Percentiles rank a stretch among this genome's conserved stretches.
These are phyloP conservation scores for Neopestalotiopsis clavispora DNA, from an alignment of 2,329 filamentous ascomycete genomes.

Conservation along the genomic window DNA sequence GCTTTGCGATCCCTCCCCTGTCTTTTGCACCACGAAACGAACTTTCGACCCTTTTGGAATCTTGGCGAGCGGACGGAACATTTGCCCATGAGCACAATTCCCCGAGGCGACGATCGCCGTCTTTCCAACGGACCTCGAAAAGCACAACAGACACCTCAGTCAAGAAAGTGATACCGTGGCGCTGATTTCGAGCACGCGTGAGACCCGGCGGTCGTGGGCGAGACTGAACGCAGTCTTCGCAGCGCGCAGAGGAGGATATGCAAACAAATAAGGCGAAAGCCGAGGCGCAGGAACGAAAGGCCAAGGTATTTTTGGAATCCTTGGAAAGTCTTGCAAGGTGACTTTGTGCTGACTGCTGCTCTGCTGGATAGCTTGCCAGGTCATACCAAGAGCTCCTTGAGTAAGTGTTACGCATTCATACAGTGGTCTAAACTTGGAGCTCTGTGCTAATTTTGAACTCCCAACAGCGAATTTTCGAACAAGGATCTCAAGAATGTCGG, in stretches of 20 bases:
- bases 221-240: constrained; percentile 19
- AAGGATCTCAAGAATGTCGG: constrained; percentile 91
- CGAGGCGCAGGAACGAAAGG: constrained; percentile 47
- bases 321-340: not conserved
- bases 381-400: constrained; percentile 96
- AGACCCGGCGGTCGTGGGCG: constrained; percentile 16
- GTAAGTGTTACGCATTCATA: constrained; percentile 56
- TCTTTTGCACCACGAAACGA: not conserved
- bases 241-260: constrained; percentile 32
- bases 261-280: constrained; percentile 49
- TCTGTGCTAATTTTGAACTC: not conserved
- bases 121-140: not conserved
- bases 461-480: constrained; percentile 84
- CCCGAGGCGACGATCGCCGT: constrained; percentile 4
- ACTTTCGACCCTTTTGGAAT: not conserved
- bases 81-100: not conserved
- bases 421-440: too few relatives aligned
- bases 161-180: constrained; percentile 1
- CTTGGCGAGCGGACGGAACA: not conserved
- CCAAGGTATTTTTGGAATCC: constrained; percentile 33
- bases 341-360: not conserved
- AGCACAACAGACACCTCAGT: not conserved
- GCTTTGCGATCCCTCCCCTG: not conserved
- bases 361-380: constrained; percentile 78
- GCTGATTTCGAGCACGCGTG: not conserved